These are phyloP conservation scores for Beverwykella pulmonaria DNA, from an alignment of 495 filamentous ascomycete genomes.

Conservation along the genomic window DNA sequence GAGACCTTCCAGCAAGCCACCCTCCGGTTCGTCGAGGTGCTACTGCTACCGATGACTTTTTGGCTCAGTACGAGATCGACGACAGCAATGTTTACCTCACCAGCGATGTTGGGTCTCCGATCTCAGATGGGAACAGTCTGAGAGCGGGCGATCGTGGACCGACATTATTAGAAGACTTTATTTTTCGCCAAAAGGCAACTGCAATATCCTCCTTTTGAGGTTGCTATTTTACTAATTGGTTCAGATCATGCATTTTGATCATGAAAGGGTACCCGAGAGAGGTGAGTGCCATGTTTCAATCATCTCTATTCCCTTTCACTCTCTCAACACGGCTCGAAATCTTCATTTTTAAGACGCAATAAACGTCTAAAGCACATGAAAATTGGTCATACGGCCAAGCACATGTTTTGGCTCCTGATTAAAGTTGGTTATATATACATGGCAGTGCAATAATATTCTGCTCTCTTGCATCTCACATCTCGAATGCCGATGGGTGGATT, in stretches of 20 bases:
- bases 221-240: not conserved
- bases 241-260: slow-evolving; percentile 73
- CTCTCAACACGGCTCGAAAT: no score
- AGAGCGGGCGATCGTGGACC: slow-evolving; percentile 73
- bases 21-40: slow-evolving; percentile 11
- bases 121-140: slow-evolving; percentile 69
- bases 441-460: no score
- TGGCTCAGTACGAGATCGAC: slow-evolving; percentile 63
- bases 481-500: not conserved
- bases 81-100: slow-evolving; percentile 67
- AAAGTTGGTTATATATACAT: no score
- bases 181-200: slow-evolving; percentile 70
- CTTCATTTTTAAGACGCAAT: no score
- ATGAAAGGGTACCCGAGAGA: slow-evolving; percentile 59
- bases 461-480: not conserved
- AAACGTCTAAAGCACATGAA: no score
- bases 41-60: slow-evolving; percentile 36
- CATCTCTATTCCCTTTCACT: no score
- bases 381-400: no score
- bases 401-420: not conserved
- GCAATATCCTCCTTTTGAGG: not conserved
- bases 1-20: not conserved
- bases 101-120: slow-evolving; percentile 73
- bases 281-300: slow-evolving; percentile 1
- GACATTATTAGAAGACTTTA: slow-evolving; percentile 78